A percentile compares a stretch with the other conserved stretches of the same genome.
Conservation (phyloP, 2,329 filamentous ascomycete genomes). For the Raffaelea deltoideospora region DNA sequence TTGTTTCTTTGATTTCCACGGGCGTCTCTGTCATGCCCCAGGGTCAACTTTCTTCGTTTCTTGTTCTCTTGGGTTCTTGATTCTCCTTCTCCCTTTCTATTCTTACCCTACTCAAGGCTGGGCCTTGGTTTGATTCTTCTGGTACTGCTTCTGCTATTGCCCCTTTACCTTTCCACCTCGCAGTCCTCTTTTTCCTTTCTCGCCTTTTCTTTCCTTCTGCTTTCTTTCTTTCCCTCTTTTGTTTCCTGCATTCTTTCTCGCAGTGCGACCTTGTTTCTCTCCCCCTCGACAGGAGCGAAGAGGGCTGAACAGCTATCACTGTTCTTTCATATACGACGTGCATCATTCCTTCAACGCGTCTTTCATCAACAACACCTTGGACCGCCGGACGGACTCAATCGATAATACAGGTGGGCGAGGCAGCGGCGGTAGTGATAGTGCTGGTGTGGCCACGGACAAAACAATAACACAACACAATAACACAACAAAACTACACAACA, state of each 20-base stretch:
- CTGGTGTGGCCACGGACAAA: too few relatives aligned
- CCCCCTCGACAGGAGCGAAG: not conserved
- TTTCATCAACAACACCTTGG: too few relatives aligned
- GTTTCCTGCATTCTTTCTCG: not conserved
- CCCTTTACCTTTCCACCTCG: not conserved
- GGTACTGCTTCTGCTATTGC: not conserved
- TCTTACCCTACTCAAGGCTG: not conserved
- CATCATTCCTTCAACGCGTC: too few relatives aligned
- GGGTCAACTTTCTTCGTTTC: not conserved
- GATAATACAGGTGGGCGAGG: not conserved
- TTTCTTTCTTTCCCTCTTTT: not conserved
- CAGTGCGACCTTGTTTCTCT: not conserved
- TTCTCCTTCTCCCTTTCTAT: conserved; percentile 2
- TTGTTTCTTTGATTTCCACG: too few relatives aligned
- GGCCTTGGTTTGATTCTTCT: too few relatives aligned
- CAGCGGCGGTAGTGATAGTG: too few relatives aligned
- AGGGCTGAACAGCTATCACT: not conserved
- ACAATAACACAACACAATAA: not conserved
- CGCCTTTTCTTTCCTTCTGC: not conserved
- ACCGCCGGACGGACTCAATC: conserved; percentile 8
- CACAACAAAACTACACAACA: not conserved
- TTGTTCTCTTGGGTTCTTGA: not conserved
- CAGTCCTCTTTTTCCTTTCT: not conserved
- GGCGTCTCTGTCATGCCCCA: too few relatives aligned
- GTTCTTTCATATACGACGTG: too few relatives aligned